These are phyloP conservation scores for Tieghemostelium lacteum DNA, from an alignment of 78 protist species.

Conservation along the genomic window DNA sequence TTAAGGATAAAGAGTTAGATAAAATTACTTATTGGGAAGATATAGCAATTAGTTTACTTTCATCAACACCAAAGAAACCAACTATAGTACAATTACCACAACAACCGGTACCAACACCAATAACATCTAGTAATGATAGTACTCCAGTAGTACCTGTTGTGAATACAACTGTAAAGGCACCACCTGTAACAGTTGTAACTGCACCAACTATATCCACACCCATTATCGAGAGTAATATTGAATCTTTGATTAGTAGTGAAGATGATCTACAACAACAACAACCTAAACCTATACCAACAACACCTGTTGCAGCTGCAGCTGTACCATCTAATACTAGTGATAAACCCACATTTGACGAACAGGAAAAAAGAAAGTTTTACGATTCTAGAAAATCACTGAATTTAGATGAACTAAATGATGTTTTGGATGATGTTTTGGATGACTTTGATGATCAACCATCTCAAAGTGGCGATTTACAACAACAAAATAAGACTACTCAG, in stretches of 20 bases:
- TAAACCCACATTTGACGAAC: neutral
- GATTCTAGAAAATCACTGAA: neutral
- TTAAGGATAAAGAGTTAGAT: slow-evolving; percentile 57
- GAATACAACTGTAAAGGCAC: neutral
- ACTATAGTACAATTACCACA: neutral
- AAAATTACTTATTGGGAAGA: slow-evolving; percentile 62
- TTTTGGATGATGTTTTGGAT: slow-evolving; percentile 10
- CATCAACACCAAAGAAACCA: neutral
- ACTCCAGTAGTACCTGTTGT: neutral
- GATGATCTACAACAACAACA: neutral
- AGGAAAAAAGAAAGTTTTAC: neutral
- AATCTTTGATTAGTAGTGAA: neutral
- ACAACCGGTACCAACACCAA: neutral
- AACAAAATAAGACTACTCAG: neutral
- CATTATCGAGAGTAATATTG: neutral
- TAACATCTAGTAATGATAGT: neutral
- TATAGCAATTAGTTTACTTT: slow-evolving; percentile 18
- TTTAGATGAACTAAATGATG: neutral
- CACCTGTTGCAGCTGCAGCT: neutral
- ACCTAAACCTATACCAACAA: neutral
- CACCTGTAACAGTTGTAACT: neutral
- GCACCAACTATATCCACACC: neutral
- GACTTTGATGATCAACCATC: no score
- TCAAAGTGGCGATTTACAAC: neutral
- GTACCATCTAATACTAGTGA: no score